A percentile compares a stretch with the other conserved stretches of the same genome.
These are phyloP conservation scores for Globisporangium camurandrum DNA, from an alignment of 352 stramenopile genomes.

Conservation along the genomic window DNA sequence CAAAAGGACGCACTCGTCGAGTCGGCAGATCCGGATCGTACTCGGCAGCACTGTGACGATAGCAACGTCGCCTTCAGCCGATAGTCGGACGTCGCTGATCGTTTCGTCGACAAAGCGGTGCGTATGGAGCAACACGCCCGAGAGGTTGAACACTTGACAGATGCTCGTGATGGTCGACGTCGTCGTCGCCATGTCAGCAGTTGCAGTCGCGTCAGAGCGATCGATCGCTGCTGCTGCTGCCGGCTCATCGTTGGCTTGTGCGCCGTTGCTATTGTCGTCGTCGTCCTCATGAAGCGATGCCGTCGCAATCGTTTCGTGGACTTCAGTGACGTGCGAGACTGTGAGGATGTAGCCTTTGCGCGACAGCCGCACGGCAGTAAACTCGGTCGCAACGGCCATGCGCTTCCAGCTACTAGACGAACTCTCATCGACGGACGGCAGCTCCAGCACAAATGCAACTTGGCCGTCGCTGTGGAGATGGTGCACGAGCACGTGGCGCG, in stretches of 20 bases:
- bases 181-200: too few species aligned
- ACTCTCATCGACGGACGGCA: conserved; percentile 5
- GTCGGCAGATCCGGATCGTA: conserved; percentile 56
- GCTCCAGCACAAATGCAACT: conserved; percentile 61
- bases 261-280: too few species aligned
- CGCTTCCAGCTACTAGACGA: too few species aligned
- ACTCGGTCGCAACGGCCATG: conserved; percentile 14
- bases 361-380: conserved; percentile 43
- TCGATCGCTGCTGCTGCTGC: background rate
- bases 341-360: conserved; percentile 58
- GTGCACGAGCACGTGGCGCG: conserved; percentile 42
- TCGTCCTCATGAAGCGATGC: background rate
- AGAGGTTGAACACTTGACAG: conserved; percentile 62
- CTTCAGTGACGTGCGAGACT: conserved; percentile 17
- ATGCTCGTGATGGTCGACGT: conserved; percentile 32
- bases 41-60: conserved; percentile 44
- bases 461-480: conserved; percentile 67
- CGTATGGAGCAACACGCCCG: conserved; percentile 42
- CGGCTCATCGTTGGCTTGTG: too few species aligned
- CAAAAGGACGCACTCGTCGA: conserved; percentile 72
- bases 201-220: background rate
- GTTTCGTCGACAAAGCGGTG: conserved; percentile 40
- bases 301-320: background rate
- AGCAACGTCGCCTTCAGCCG: conserved; percentile 62
- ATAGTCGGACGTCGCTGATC: conserved; percentile 43